Evolutionary conservation across 495 filamentous ascomycete genomes (phyloP).

Genomic region (Podospora comata): DNA sequence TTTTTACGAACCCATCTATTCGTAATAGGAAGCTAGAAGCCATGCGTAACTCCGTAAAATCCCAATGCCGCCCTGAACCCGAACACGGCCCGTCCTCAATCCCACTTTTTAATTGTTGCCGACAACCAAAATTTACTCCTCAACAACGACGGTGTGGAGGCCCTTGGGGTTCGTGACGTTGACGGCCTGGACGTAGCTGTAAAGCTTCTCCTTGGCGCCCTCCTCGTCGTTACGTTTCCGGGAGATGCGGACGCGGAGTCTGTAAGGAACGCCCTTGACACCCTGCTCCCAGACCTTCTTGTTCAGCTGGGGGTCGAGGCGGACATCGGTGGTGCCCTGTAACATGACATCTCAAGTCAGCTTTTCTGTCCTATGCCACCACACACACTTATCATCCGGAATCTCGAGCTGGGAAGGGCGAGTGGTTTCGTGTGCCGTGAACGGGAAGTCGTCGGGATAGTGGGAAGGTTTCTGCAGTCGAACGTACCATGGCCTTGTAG

Average conservation of each 20-base stretch:
- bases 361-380: slow-evolving; percentile 9
- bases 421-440: not conserved
- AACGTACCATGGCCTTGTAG: slow-evolving; percentile 86
- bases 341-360: slow-evolving; percentile 28
- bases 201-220: slow-evolving; percentile 95
- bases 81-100: slow-evolving; percentile 34
- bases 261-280: slow-evolving; percentile 96
- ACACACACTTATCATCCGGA: not conserved
- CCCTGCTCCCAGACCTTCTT: slow-evolving; percentile 99
- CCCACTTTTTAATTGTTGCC: slow-evolving; percentile 30
- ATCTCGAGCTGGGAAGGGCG: not conserved
- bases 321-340: slow-evolving; percentile 95
- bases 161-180: slow-evolving; percentile 99
- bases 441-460: slow-evolving; percentile 5
- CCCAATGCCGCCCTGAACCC: slow-evolving; percentile 48
- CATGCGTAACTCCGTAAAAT: slow-evolving; percentile 51
- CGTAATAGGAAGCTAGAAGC: slow-evolving; percentile 51
- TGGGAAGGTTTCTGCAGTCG: slow-evolving; percentile 15
- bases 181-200: slow-evolving; percentile 98
- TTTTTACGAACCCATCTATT: slow-evolving; percentile 46
- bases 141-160: slow-evolving; percentile 77
- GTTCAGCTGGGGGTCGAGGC: slow-evolving; percentile 95
- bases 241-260: slow-evolving; percentile 94
- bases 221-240: slow-evolving; percentile 99
- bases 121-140: slow-evolving; percentile 46